Base-by-base conservation (phyloP, 1,139 yeast species). In the Yamadazyma taylorii region DNA sequence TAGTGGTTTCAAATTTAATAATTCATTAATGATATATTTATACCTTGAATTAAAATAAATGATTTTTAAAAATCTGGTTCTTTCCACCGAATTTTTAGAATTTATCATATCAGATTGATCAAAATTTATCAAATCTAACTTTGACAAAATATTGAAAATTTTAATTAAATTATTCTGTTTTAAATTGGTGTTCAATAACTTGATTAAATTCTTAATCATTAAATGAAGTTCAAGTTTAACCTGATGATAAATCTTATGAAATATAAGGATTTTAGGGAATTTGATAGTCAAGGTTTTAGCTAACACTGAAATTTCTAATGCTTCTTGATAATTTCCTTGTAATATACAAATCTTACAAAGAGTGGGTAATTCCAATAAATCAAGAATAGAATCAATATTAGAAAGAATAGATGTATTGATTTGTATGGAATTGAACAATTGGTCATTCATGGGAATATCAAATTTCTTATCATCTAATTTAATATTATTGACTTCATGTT, bases 301-400 rank as follows among this genome's bases (percentile, higher is more conserved):
- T 52, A 85, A 79, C 31, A 83, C 74, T 13, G 88, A 81, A 13
- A 86, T 76, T 48, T 87, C 95, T 25, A 90, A 73, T 5, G 96
- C 89, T 52, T 89, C 96, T 29, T 89, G 86, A 55, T 89, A 92
- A 55, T 86, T 86, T 0, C 96, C 96, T 37, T 85, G 85, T 36
- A 79, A 70, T 5, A 89, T 87, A 59, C 97, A 87, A n/a, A 90
- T 79, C 38, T 80, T 74, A 29, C 94, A 81, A 36, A 90, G 60
- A 2, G 94, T 75, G 0, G 97, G 97, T 23, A 92, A 65, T 53
- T 88, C 96, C 44, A 90, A 66, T 9, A 89, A 73, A 50, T 87
- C 96, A 44, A 85, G 77, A 9, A 89, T 71, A 21, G 81, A 75
- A 44, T 84, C 92, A 47, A 88, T 74, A 47, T 85, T 82, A 26